phyloP scores from a whole-genome alignment of 2,329 filamentous ascomycete genomes.

The Helicocarpus griseus region DNA sequence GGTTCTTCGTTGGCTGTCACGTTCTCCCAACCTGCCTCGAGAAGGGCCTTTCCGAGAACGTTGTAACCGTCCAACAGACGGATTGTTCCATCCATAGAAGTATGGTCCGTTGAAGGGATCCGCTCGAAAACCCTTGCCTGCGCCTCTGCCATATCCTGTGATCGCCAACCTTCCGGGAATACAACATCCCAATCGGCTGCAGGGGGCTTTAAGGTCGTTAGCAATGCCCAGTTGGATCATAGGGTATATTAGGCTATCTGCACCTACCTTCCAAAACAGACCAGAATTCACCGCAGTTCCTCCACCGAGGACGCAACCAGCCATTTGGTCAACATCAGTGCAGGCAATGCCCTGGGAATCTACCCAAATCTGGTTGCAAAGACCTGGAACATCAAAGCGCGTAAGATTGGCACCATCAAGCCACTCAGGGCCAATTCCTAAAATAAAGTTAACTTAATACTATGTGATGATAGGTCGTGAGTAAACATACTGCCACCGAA shows the following conservation, averaged over 20 bases:
- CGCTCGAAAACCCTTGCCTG: constrained; percentile 55
- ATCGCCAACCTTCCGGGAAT: constrained; percentile 64
- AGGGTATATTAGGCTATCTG: not conserved
- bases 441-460: constrained; percentile 16
- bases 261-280: constrained; percentile 52
- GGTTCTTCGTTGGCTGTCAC: constrained; percentile 52
- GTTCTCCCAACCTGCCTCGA: constrained; percentile 51
- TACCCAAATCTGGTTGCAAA: constrained; percentile 61
- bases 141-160: constrained; percentile 50
- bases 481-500: constrained; percentile 46
- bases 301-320: constrained; percentile 61
- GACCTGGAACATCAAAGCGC: constrained; percentile 61
- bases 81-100: constrained; percentile 55
- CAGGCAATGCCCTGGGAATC: constrained; percentile 56
- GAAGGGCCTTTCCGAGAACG: constrained; percentile 51
- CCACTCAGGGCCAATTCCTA: constrained; percentile 51
- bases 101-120: constrained; percentile 59
- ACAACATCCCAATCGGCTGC: constrained; percentile 60
- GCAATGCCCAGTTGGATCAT: not conserved
- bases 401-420: constrained; percentile 52
- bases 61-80: constrained; percentile 61
- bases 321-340: constrained; percentile 62
- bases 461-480: not conserved
- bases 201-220: constrained; percentile 39
- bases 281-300: constrained; percentile 58